Base-by-base conservation (phyloP, 1,284 basidiomycete genomes). In the Acaromyces ingoldii region DNA sequence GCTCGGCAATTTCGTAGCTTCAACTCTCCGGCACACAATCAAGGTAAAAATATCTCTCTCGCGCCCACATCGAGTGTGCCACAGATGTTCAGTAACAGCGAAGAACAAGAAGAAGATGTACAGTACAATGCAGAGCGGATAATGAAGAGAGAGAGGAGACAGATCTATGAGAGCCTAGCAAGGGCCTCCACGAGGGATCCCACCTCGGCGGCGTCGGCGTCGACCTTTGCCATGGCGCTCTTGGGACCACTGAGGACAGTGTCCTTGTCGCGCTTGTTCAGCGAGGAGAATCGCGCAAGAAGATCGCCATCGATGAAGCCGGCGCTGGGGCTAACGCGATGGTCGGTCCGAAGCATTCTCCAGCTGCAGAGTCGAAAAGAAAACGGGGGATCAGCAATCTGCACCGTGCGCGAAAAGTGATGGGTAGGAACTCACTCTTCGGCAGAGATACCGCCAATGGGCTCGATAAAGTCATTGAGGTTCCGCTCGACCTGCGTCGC, bases 271-370 rank as follows among this genome's bases (percentile, higher is more conserved):
- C 31, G 31, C 24, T 13, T 4, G 33, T 22, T 17, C 2, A 45
- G 7, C 24, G 31, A 19, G 24, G 24, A 42, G 11, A 61, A 56
- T 39, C 58, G 55, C 39, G 57, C 37, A 22, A 74, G 37, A 4
- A 72, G 33, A 17, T 67, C 63, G n/a, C 61, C 67, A 40, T 74
- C 72, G 9, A 72, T 26, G 25, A 74, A 53, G 10, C 63, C 63
- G 15, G 48, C 52, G 2, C 66, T 57, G 10, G 57, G 40, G 29
- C 57, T 53, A n/a, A 58, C 57, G n/a, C 69, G 54, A 37, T 70
- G 71, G 41, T 74, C 72, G n/a, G 70, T 73, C 13, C 70, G 58
- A 3, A 68, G 49, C 11, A 70, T 73, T 9, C 72, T 58, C 63
- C 65, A 74, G 26, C 24, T 45, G n/a, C n/a, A 17, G 38, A 7